Evolutionary conservation across 805 yeast species (phyloP).

Genomic region (Metschnikowia shivogae): DNA sequence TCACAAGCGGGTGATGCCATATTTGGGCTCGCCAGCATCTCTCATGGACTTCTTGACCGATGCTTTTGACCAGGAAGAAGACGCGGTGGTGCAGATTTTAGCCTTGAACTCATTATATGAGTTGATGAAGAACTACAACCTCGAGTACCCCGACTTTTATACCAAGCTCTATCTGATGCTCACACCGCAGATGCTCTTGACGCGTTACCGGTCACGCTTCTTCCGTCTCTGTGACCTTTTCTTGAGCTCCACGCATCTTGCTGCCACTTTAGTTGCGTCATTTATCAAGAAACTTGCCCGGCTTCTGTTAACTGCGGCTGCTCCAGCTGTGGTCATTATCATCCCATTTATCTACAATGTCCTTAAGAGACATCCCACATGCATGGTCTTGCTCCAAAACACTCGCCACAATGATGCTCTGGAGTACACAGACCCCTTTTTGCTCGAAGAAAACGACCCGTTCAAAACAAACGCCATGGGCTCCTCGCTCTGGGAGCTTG

Average conservation of each 20-base stretch:
- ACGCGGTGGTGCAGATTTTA: slow-evolving; percentile 58
- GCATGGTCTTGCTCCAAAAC: slow-evolving; percentile 83
- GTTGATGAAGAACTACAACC: slow-evolving; percentile 72
- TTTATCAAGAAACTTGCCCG: slow-evolving; percentile 81
- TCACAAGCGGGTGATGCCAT: slow-evolving; percentile 83
- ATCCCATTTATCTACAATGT: slow-evolving; percentile 91
- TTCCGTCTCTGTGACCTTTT: slow-evolving; percentile 83
- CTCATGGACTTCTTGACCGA: slow-evolving; percentile 94
- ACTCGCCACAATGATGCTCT: slow-evolving; percentile 21
- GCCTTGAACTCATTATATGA: slow-evolving; percentile 86
- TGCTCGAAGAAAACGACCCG: slow-evolving; percentile 66
- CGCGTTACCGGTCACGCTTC: slow-evolving; percentile 80
- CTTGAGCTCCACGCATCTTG: slow-evolving; percentile 80
- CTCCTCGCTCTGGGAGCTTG: slow-evolving; percentile 91
- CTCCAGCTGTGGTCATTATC: slow-evolving; percentile 81
- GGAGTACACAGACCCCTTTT: slow-evolving; percentile 59
- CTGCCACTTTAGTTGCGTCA: slow-evolving; percentile 80
- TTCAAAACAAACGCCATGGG: slow-evolving; percentile 71
- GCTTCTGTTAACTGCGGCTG: slow-evolving; percentile 71
- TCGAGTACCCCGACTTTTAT: slow-evolving; percentile 91
- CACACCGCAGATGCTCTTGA: slow-evolving; percentile 70
- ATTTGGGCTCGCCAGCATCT: slow-evolving; percentile 69
- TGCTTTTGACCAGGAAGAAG: slow-evolving; percentile 54
- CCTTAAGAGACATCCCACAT: slow-evolving; percentile 86
- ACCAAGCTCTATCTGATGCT: slow-evolving; percentile 75